phyloP scores from a whole-genome alignment of 2,329 filamentous ascomycete genomes.

The Penicillium sp. region DNA sequence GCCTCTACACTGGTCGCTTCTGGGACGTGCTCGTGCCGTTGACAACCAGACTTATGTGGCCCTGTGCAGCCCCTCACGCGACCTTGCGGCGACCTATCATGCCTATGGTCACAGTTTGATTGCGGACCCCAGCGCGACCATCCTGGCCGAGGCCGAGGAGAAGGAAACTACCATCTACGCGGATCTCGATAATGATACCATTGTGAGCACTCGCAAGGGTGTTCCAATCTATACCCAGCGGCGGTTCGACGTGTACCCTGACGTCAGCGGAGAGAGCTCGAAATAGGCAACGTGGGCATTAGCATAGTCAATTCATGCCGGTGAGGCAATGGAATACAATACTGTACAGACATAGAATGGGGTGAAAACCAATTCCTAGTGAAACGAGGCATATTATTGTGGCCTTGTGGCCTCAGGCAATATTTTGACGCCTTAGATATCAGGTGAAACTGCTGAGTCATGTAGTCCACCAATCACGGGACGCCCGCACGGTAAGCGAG shows the following conservation, averaged over 20 bases:
- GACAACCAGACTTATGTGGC: slow-evolving; percentile 95
- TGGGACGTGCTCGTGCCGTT: slow-evolving; percentile 75
- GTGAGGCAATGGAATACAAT: not conserved
- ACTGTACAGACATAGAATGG: not conserved
- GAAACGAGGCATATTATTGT: not conserved
- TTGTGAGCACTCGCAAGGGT: slow-evolving; percentile 70
- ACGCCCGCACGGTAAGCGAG: slow-evolving; percentile 32
- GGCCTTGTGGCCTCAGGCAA: not conserved
- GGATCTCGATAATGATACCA: slow-evolving; percentile 62
- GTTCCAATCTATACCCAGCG: slow-evolving; percentile 83
- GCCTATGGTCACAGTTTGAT: slow-evolving; percentile 91
- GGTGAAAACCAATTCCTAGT: not conserved
- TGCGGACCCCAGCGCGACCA: slow-evolving; percentile 77
- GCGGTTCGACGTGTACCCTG: slow-evolving; percentile 91
- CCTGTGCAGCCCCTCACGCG: slow-evolving; percentile 83
- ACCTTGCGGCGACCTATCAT: slow-evolving; percentile 71
- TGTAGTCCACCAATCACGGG: slow-evolving; percentile 25
- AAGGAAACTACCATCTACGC: slow-evolving; percentile 70
- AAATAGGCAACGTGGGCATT: slow-evolving; percentile 3
- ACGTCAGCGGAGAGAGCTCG: slow-evolving; percentile 61
- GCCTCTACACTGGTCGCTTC: slow-evolving; percentile 82
- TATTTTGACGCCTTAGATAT: not conserved
- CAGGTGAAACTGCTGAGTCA: slow-evolving; percentile 3
- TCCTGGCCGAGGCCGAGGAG: slow-evolving; percentile 76
- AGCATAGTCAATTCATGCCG: not conserved